A percentile compares a stretch with the other conserved stretches of the same genome.
Evolutionary conservation across 345 rosid genomes (phyloP).

Genomic region (Arabidopsis thaliana): DNA sequence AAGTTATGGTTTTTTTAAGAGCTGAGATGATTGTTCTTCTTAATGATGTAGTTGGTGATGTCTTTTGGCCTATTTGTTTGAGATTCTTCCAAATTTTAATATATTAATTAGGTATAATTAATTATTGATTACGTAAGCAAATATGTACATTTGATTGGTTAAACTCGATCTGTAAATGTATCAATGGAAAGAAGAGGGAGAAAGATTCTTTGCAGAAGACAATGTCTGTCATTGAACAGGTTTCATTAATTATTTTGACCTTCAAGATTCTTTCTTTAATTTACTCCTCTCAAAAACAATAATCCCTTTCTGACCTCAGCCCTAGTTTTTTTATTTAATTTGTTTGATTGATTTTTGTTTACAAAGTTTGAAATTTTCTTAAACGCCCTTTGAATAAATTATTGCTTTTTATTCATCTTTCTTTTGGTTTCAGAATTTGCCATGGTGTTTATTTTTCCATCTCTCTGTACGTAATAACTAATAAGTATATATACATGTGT

Average conservation of each 20-base stretch:
- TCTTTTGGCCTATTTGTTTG: slow-evolving; percentile 21
- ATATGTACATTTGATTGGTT: slow-evolving; percentile 40
- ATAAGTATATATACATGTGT: background rate
- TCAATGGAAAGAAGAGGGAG: slow-evolving; percentile 36
- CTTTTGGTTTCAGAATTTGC: slow-evolving; percentile 27
- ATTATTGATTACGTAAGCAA: slow-evolving; percentile 44
- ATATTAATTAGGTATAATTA: slow-evolving; percentile 21
- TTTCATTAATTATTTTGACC: slow-evolving; percentile 45
- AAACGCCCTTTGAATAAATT: slow-evolving; percentile 17
- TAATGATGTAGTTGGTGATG: slow-evolving; percentile 46
- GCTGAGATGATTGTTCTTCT: slow-evolving; percentile 36
- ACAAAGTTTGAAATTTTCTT: slow-evolving; percentile 41
- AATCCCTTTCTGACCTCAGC: slow-evolving; percentile 47
- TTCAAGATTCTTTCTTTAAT: slow-evolving; percentile 47
- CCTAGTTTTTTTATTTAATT: slow-evolving; percentile 39
- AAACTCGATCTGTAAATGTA: slow-evolving; percentile 17
- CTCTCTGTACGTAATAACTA: background rate
- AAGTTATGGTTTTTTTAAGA: slow-evolving; percentile 20
- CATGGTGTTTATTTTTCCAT: slow-evolving; percentile 4
- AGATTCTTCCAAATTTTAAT: slow-evolving; percentile 36
- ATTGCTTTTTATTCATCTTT: slow-evolving; percentile 9
- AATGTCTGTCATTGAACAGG: slow-evolving; percentile 48
- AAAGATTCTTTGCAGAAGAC: slow-evolving; percentile 47
- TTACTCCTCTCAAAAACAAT: slow-evolving; percentile 31
- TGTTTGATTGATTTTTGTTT: slow-evolving; percentile 4